These are phyloP conservation scores for Bremia lactucae DNA, from an alignment of 352 stramenopile species.

Conservation along the genomic window DNA sequence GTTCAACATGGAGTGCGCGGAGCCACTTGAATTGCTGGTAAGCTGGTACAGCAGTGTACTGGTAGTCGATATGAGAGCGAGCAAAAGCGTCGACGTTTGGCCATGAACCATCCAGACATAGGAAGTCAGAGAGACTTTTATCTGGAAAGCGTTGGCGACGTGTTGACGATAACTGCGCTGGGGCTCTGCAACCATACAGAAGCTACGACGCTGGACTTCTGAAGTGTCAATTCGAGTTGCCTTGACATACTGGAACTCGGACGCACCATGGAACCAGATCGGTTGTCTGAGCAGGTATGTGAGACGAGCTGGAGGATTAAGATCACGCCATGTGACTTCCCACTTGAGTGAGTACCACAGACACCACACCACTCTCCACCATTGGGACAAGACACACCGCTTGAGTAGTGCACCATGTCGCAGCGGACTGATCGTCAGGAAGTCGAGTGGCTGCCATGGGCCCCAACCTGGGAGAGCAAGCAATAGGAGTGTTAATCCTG, in stretches of 20 bases:
- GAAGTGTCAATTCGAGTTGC: background rate
- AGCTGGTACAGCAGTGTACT: background rate
- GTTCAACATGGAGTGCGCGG: background rate
- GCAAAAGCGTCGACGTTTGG: background rate
- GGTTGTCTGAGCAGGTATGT: too few species aligned
- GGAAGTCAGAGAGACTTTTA: background rate
- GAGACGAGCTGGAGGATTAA: too few species aligned
- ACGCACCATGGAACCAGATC: background rate
- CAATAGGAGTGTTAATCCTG: too few species aligned
- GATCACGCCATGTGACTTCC: too few species aligned
- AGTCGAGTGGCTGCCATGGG: too few species aligned
- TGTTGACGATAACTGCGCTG: too few species aligned
- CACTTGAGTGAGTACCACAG: too few species aligned
- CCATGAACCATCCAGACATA: background rate
- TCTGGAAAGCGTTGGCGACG: background rate
- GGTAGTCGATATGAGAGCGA: background rate
- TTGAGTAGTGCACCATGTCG: too few species aligned
- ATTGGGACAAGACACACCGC: too few species aligned
- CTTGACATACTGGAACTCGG: background rate
- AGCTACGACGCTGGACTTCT: background rate
- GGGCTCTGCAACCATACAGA: background rate
- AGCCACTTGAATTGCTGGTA: background rate
- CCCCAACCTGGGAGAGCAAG: too few species aligned
- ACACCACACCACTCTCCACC: too few species aligned
- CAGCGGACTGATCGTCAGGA: too few species aligned